Base-by-base conservation (phyloP, 2,329 filamentous ascomycete genomes). In the Aureobasidium subglaciale region DNA sequence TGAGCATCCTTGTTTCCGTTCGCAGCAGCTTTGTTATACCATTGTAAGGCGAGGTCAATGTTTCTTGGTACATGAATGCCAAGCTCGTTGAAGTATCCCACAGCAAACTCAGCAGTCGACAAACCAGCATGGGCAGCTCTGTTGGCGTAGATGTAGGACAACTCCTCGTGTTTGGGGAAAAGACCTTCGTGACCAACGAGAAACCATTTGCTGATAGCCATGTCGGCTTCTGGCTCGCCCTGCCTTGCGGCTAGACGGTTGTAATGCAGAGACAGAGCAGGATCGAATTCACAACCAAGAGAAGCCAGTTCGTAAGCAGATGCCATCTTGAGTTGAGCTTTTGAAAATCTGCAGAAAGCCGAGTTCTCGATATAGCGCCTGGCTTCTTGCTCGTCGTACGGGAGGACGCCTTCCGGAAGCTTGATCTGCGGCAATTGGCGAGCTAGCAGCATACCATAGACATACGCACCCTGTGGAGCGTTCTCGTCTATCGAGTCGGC, bases 151-250 rank as follows among this genome's bases (percentile, higher is more conserved):
- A 84, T 86, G 71, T 88, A 99, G 6, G 93, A 92, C 46, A 97
- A 75, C 67, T 92, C 87, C 71, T 99, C 93, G 65, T 96, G 97
- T 78, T 97, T 97, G 58, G 88, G 82, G 67, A 99, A 96, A 6
- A 95, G 79, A 20, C 86, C 87, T 62, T 97, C 92, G 61, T 93
- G 91, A 2, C 93, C 93, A 65, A 95, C 97, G 25, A 99, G 78
- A 68, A 97, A 99, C 93, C 93, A 99, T 71, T 96, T 93, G 71
- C 92, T 97, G 59, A 99, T 90, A 25, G 92, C 90, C 72, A 99
- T 87, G 58, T 96, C 90, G 0, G 92, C 93, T 69, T 99, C 93
- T 0, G 90, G 79, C 64, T 97, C 90, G 16, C 91, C 92, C 72
- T 97, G 93, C 61, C 88, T 85, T 11, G 93, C 88, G 20, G 93